Base-by-base conservation (phyloP, 768 basidiomycete genomes). In the Leccinum sublutescens region DNA sequence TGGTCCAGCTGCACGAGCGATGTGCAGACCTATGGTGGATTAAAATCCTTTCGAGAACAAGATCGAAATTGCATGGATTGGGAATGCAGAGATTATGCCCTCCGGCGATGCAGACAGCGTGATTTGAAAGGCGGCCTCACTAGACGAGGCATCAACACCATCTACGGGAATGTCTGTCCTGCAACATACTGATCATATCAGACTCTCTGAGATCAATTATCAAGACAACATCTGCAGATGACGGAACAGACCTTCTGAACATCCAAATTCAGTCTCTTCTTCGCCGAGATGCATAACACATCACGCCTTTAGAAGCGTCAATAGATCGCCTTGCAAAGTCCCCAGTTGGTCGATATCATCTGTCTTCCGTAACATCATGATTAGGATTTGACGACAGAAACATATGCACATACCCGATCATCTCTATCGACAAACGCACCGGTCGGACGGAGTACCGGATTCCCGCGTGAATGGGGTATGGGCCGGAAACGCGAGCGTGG, bases 61-160 rank as follows among this genome's bases (percentile, higher is more conserved):
- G 25, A 25, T 25, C 25, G 25, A 25, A 25, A 25, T 25, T 25
- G 25, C 25, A 25, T 25, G 25, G 25, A 25, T 25, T 25, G 25
- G 25, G 25, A 25, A 25, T 0, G 77, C 75, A 5, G 82, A 78
- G 19, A 92, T 77, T 0, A 78, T 69, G 12, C 82, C 76, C 4
- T 74, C 65, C 0, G 71, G 66, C 0, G 85, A 83, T 0, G 88
- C 82, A 2, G 77, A 73, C 31, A 97, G 68, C 9, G 79, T 76
- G 8, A 98, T 65, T 70, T 98, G 96, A 73, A 93, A 97, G 0
- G 90, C 82, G 0, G 82, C 31, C 82, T 3, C 75, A 95, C 93
- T 95, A 58, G 1, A 17, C 2, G 59, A 57, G 9, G 48, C 9
- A 23, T 65, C 38, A 56, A 57, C 15, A 48, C 59, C 36, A 57